Base-by-base conservation (phyloP, 805 yeast genomes). In the Wickerhamomyces tratensis region DNA sequence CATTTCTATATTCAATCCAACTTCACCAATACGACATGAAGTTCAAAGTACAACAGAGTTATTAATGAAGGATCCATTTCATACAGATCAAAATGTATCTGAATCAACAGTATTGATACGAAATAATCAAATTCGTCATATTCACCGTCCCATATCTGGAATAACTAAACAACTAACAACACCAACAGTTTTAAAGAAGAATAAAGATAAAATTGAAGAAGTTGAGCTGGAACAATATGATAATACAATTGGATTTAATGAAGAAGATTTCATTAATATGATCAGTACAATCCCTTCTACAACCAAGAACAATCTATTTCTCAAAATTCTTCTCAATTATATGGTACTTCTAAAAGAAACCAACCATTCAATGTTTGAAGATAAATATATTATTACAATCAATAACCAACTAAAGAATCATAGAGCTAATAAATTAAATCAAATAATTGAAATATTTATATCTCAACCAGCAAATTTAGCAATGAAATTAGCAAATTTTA, bases 401-500 rank as follows among this genome's bases (percentile, higher is more conserved):
- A 48, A 48, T 36, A 52, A 54, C 35, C 56, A 54, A 36, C 35
- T 54, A 31, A 39, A 41, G 11, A 27, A 40, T 2, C 27, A 26
- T 7, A 33, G 12, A n/a, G 14, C 30, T 12, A 40, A 38, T n/a
- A 51, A 50, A 25, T 41, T 54, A 20, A 31, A 40, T 1, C 39
- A 41, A 15, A 47, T 55, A 13, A 49, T 54, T 33, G 49, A 51
- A 20, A 38, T 49, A 3, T 56, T 56, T 34, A 14, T 56, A 1
- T 34, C 44, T 3, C 26, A 45, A 1, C 61, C 59, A 7, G 35
- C 46, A 10, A 54, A 53, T 36, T 49, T 51, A 12, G 57, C 55
- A 3, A 55, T 56, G 56, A 49, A 45, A 26, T 40, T 56, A n/a
- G 43, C 58, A 8, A 46, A 52, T 36, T 45, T 47, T 13, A 36